Evolutionary conservation across 306 rosid species (phyloP).

Genomic region (Vigna mungo): DNA sequence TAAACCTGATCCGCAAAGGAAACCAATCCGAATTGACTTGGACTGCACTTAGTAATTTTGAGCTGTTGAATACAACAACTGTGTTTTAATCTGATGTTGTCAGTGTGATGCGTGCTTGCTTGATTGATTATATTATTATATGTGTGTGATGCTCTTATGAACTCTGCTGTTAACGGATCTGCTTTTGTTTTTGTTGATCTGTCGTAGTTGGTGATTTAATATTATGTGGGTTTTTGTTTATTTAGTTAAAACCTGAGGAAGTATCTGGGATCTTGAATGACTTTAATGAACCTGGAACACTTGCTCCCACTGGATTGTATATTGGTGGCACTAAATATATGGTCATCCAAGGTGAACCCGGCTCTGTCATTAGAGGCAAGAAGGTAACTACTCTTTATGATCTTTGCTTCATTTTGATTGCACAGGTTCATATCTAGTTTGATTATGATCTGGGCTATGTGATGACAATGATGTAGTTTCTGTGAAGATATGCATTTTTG

Average conservation of each 20-base stretch:
- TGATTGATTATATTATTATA: neutral
- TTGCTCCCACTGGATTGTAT: neutral
- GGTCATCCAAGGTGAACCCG: constrained; percentile 93
- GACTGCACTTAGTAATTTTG: neutral
- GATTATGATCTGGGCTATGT: neutral
- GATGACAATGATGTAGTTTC: neutral
- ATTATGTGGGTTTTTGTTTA: constrained; percentile 44
- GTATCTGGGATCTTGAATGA: neutral
- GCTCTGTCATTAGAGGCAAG: constrained; percentile 89
- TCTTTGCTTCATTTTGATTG: constrained; percentile 25
- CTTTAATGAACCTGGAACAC: neutral
- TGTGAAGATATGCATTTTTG: neutral
- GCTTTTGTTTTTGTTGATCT: neutral
- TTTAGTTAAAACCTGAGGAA: neutral
- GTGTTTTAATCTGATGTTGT: neutral
- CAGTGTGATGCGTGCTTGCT: neutral
- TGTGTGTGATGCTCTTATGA: neutral
- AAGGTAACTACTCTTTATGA: constrained; percentile 54
- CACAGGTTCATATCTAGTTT: neutral
- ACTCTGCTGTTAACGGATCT: neutral
- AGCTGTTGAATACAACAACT: neutral
- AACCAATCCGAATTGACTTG: neutral
- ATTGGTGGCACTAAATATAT: constrained; percentile 70
- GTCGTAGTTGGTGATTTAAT: neutral
- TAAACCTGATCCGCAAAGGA: neutral